phyloP scores from a whole-genome alignment of 495 filamentous ascomycete species.

The Aspergillus olivimuriae region DNA sequence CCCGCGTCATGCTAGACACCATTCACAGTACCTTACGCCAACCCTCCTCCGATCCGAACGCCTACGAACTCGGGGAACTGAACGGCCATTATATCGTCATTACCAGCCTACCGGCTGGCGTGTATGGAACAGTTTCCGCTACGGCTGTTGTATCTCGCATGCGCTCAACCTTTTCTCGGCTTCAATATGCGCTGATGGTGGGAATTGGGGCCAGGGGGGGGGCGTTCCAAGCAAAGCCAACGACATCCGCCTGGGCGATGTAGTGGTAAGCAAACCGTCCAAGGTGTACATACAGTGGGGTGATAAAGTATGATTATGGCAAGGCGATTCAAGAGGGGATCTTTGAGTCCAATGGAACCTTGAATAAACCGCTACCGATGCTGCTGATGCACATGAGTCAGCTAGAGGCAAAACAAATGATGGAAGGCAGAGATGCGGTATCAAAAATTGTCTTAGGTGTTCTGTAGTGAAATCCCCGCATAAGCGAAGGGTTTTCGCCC shows the following conservation, averaged over 20 bases:
- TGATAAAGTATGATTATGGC: constrained; percentile 4
- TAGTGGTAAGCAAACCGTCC: constrained; percentile 10
- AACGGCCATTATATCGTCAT: constrained; percentile 3
- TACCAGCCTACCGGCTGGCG: neutral
- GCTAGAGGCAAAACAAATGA: constrained; percentile 12
- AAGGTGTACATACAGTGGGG: neutral
- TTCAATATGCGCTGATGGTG: constrained; percentile 19
- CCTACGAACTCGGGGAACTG: constrained; percentile 1
- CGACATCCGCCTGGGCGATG: constrained; percentile 25
- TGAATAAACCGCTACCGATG: constrained; percentile 17
- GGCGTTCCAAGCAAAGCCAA: constrained; percentile 15
- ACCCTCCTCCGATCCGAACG: neutral
- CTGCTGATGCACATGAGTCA: constrained; percentile 14
- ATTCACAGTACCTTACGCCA: neutral
- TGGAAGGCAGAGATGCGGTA: constrained; percentile 14
- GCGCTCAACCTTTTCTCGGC: neutral
- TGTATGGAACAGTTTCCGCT: neutral
- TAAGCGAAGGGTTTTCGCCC: constrained; percentile 9
- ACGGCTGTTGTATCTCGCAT: constrained; percentile 2
- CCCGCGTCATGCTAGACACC: constrained; percentile 1
- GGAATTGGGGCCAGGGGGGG: constrained; percentile 41
- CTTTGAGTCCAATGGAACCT: neutral
- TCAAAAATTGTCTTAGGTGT: constrained; percentile 23
- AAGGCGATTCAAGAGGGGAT: neutral
- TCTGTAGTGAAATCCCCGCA: constrained; percentile 9